Base-by-base conservation (phyloP, 108 stramenopile genomes). In the Pseudonitzschia multistriata region DNA sequence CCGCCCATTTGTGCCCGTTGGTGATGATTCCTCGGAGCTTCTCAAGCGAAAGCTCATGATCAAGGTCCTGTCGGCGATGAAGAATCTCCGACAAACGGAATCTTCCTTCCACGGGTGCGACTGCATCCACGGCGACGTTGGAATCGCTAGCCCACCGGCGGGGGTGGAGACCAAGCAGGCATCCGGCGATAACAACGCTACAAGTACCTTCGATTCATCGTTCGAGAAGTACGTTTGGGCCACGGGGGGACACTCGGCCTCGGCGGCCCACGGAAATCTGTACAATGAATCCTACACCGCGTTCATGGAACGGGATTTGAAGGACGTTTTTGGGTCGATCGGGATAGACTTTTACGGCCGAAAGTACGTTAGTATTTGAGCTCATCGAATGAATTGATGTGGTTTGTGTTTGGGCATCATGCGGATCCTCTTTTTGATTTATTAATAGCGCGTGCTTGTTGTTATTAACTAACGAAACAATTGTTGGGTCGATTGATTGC, bases 251-350 rank as follows among this genome's bases (percentile, higher is more conserved):
- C 91, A 92, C 61, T 81, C 80, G 10, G 73, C 86, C 5, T 79
- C 87, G 3, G 91, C 91, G 0, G 91, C 84, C 0, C 91, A 92
- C 73, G 91, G 91, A 7, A 87, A 88, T 68, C 67, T 78, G 7
- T 84, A 74, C 72, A 76, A 82, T 50, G 86, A 89, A 68, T 63
- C 78, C 22, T 88, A 86, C 61, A 87, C 86, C 19, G 80, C 84
- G n/a, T 62, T 79, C 45, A 37, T 90, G 62, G 82, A 81, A 62
- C 11, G 48, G 7, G 67, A 74, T 35, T 74, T 73, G 14, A 63
- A 74, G 55, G 66, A 40, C n/a, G 71, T 79, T 13, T 87, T 87
- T 65, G 73, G 27, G 14, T 50, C 82, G 14, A 39, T 85, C 22
- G 89, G 86, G 14, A 81, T 90, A 62, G 71, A 81, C 29, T 85